These are phyloP conservation scores for Trypanosoma platydactyli DNA, from an alignment of 208 protist species.

Conservation along the genomic window DNA sequence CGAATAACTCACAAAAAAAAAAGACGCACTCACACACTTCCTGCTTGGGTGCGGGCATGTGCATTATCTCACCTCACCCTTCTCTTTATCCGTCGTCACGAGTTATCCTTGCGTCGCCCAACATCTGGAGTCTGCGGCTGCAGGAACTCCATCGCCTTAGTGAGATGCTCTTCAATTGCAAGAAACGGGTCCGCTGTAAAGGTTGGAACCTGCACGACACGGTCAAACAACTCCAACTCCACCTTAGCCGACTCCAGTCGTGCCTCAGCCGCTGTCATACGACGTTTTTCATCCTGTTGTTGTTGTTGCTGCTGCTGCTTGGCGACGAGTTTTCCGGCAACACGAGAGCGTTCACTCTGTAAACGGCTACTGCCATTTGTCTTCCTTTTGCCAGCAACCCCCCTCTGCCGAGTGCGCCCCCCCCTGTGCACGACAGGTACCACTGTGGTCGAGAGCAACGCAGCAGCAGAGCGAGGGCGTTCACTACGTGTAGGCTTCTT, in stretches of 20 bases:
- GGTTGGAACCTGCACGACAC: conserved; percentile 38
- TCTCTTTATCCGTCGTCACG: neutral
- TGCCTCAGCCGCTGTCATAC: conserved; percentile 35
- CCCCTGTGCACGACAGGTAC: neutral
- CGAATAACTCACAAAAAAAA: no score
- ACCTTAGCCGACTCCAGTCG: conserved; percentile 49
- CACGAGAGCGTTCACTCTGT: neutral
- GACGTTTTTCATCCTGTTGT: neutral
- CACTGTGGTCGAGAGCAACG: neutral
- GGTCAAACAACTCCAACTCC: conserved; percentile 66
- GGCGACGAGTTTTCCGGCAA: conserved; percentile 15
- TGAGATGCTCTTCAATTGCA: conserved; percentile 60
- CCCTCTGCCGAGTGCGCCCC: neutral
- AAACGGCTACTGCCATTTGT: neutral
- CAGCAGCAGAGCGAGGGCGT: neutral
- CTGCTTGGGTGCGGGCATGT: no score
- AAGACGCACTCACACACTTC: no score
- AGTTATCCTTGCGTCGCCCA: conserved; percentile 26
- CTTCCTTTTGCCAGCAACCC: neutral
- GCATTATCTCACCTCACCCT: no score
- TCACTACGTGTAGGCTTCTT: neutral
- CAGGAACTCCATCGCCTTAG: conserved; percentile 55
- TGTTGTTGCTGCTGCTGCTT: neutral
- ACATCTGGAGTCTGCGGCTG: conserved; percentile 77
- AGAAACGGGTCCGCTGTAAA: conserved; percentile 64